These are phyloP conservation scores for Zymoseptoria brevis DNA, from an alignment of 2,329 filamentous ascomycete species.

Conservation along the genomic window DNA sequence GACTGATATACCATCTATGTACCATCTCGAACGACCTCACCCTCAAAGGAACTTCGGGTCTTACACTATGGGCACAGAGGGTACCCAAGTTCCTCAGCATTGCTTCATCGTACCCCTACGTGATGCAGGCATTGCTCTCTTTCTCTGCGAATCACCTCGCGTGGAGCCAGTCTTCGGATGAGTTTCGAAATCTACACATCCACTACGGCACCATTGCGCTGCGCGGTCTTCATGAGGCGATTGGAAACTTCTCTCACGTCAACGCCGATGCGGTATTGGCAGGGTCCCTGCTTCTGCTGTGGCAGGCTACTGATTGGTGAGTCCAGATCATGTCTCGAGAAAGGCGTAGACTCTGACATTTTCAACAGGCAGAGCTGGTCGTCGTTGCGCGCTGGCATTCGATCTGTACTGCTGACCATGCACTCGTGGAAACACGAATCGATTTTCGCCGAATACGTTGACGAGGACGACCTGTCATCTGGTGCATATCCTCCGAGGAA, in stretches of 20 bases:
- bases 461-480: slow-evolving; percentile 52
- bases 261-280: slow-evolving; percentile 89
- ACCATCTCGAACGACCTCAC: slow-evolving; percentile 74
- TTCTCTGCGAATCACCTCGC: slow-evolving; percentile 93
- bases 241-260: slow-evolving; percentile 72
- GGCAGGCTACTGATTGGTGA: slow-evolving; percentile 95
- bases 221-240: slow-evolving; percentile 80
- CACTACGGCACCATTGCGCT: slow-evolving; percentile 81
- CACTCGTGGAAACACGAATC: slow-evolving; percentile 82
- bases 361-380: slow-evolving; percentile 75
- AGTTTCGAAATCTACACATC: slow-evolving; percentile 81
- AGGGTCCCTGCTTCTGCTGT: slow-evolving; percentile 83
- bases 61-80: slow-evolving; percentile 87
- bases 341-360: neutral
- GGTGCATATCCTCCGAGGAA: slow-evolving; percentile 14
- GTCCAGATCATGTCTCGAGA: slow-evolving; percentile 27
- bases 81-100: slow-evolving; percentile 87
- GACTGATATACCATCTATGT: slow-evolving; percentile 84
- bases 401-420: slow-evolving; percentile 86
- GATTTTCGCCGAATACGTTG: slow-evolving; percentile 73
- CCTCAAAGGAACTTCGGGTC: slow-evolving; percentile 64
- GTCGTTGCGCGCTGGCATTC: slow-evolving; percentile 83
- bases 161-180: slow-evolving; percentile 75
- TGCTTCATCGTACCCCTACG: slow-evolving; percentile 72
- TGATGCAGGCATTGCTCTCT: slow-evolving; percentile 87